These are phyloP conservation scores for Amaranthus palmeri DNA, from an alignment of 148 eudicot species.

Conservation along the genomic window DNA sequence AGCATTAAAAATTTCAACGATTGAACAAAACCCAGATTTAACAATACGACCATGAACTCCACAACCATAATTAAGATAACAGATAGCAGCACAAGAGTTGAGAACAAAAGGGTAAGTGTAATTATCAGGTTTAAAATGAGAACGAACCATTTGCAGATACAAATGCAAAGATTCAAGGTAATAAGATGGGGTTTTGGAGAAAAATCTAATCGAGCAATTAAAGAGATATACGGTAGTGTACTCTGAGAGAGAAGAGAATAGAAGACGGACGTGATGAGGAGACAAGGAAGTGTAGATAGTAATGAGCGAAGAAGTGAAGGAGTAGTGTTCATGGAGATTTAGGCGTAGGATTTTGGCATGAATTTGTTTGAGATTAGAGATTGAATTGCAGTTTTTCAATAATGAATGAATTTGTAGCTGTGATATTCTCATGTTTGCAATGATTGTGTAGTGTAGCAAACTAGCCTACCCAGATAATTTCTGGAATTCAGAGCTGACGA, in stretches of 20 bases:
- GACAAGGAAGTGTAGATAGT: conserved; percentile 27
- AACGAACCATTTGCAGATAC: conserved; percentile 28
- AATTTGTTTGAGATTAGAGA: conserved; percentile 28
- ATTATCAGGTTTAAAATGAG: conserved; percentile 30
- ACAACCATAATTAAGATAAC: conserved; percentile 19
- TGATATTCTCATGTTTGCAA: conserved; percentile 20
- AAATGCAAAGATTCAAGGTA: conserved; percentile 25
- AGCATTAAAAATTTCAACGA: conserved; percentile 28
- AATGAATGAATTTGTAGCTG: conserved; percentile 4
- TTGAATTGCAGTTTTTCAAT: conserved; percentile 27
- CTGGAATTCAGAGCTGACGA: no score
- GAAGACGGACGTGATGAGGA: conserved; percentile 15
- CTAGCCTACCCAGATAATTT: no score
- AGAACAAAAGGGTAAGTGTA: conserved; percentile 37
- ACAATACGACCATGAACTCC: conserved; percentile 29
- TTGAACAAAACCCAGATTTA: conserved; percentile 33
- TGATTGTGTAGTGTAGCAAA: background rate
- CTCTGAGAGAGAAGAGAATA: conserved; percentile 21
- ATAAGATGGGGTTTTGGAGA: conserved; percentile 29
- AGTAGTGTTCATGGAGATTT: conserved; percentile 17
- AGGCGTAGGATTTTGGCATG: conserved; percentile 26
- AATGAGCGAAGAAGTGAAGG: conserved; percentile 19
- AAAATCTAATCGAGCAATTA: conserved; percentile 23
- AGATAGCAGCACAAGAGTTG: conserved; percentile 29
- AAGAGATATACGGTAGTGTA: conserved; percentile 14